Percentiles rank a stretch among this genome's conserved stretches.
These are phyloP conservation scores for Quercus alba DNA, from an alignment of 306 rosid genomes.

Conservation along the genomic window DNA sequence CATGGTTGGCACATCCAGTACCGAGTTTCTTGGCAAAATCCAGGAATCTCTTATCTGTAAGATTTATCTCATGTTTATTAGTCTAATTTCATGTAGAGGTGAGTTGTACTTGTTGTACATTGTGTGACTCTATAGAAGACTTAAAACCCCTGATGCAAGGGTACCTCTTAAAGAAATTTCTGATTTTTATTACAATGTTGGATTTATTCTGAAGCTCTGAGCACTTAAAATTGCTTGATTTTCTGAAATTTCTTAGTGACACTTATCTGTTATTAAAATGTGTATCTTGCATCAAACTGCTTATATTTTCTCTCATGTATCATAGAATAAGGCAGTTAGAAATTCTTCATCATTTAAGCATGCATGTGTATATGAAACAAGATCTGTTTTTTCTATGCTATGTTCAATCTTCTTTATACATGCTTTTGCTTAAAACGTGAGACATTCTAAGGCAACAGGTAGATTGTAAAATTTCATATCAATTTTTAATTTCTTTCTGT, in stretches of 20 bases:
- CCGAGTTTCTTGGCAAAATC: slow-evolving; percentile 32
- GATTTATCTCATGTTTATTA: slow-evolving; percentile 26
- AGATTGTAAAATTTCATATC: neutral
- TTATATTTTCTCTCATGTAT: neutral
- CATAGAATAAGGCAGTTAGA: neutral
- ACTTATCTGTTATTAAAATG: slow-evolving; percentile 4
- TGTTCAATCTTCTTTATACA: neutral
- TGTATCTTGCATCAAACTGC: slow-evolving; percentile 27
- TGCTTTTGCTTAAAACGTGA: neutral
- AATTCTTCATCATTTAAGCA: neutral
- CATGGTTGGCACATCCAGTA: slow-evolving; percentile 30
- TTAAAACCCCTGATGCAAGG: slow-evolving; percentile 31
- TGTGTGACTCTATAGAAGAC: slow-evolving; percentile 49
- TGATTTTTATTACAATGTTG: slow-evolving; percentile 35
- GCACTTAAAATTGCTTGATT: slow-evolving; percentile 26
- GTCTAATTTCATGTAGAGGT: slow-evolving; percentile 43
- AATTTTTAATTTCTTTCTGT: neutral
- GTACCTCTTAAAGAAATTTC: slow-evolving; percentile 26
- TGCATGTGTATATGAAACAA: neutral
- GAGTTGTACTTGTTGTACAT: slow-evolving; percentile 53
- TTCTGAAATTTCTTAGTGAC: slow-evolving; percentile 18
- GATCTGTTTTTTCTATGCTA: neutral
- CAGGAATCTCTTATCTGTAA: slow-evolving; percentile 29
- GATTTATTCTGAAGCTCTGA: slow-evolving; percentile 30
- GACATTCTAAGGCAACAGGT: neutral